phyloP scores from a whole-genome alignment of 208 protist species.

The Leishmania turanica region DNA sequence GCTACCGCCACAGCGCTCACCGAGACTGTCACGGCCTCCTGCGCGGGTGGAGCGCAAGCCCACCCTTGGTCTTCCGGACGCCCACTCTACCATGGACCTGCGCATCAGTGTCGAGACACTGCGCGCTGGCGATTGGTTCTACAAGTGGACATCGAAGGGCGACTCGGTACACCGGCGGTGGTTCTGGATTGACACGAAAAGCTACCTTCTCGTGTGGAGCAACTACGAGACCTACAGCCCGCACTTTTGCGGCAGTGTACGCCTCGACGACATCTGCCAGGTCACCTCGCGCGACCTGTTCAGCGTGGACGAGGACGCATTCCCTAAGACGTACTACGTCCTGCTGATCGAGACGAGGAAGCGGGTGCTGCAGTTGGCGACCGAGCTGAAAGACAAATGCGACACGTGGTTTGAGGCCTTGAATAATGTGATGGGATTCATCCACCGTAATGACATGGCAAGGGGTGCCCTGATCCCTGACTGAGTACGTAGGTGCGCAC shows the following conservation, averaged over 20 bases:
- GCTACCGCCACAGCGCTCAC: conserved; percentile 7
- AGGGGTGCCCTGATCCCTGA: conserved; percentile 45
- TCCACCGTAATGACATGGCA: conserved; percentile 50
- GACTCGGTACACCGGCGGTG: conserved; percentile 57
- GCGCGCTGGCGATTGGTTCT: conserved; percentile 80
- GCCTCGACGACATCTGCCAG: conserved; percentile 68
- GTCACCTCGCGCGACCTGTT: conserved; percentile 54
- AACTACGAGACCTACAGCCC: conserved; percentile 59
- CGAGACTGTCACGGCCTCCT: not conserved
- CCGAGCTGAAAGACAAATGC: conserved; percentile 64
- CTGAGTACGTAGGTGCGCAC: conserved; percentile 7
- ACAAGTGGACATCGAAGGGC: conserved; percentile 73
- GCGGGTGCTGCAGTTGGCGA: conserved; percentile 76
- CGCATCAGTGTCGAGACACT: conserved; percentile 68
- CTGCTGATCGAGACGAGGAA: conserved; percentile 68
- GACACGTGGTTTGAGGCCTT: conserved; percentile 84
- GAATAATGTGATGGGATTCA: conserved; percentile 73
- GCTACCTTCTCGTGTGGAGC: conserved; percentile 79
- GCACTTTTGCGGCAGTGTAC: conserved; percentile 57
- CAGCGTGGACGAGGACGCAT: conserved; percentile 49
- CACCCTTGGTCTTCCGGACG: conserved; percentile 44
- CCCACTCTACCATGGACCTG: conserved; percentile 65
- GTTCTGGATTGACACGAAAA: conserved; percentile 80
- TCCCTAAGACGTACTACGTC: conserved; percentile 70
- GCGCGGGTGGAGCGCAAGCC: conserved; percentile 15